Percentiles rank a stretch among this genome's conserved stretches.
These are phyloP conservation scores for Picea glauca DNA, from an alignment of 75 land plant genomes.

Conservation along the genomic window DNA sequence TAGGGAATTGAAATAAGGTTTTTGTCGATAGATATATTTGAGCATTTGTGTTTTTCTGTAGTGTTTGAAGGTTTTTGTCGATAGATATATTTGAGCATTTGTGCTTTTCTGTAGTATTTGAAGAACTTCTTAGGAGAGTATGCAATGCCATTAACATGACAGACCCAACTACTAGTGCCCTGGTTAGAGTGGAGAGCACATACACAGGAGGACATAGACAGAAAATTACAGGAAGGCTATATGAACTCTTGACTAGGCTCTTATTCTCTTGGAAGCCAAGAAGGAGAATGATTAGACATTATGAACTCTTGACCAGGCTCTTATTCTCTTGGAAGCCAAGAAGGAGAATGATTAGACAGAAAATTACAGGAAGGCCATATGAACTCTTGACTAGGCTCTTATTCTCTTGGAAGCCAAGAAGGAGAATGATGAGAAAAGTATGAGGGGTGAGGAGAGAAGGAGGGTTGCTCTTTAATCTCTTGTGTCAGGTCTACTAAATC, in stretches of 20 bases:
- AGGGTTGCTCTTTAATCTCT: neutral
- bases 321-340: slow-evolving; percentile 63
- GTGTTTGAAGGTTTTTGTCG: neutral
- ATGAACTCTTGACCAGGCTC: slow-evolving; percentile 61
- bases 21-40: neutral
- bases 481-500: too few relatives aligned
- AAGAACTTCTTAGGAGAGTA: neutral
- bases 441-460: slow-evolving; percentile 28
- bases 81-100: neutral
- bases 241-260: slow-evolving; percentile 61
- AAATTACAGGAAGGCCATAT: slow-evolving; percentile 71
- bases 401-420: slow-evolving; percentile 63
- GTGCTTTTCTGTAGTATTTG: neutral
- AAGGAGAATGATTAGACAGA: slow-evolving; percentile 59
- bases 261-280: slow-evolving; percentile 63
- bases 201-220: slow-evolving; percentile 7
- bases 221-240: slow-evolving; percentile 68
- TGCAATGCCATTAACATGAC: slow-evolving; percentile 7
- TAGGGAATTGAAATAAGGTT: neutral
- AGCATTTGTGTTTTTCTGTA: neutral
- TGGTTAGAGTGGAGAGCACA: slow-evolving; percentile 2
- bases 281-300: slow-evolving; percentile 64
- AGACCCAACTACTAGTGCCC: neutral
- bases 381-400: slow-evolving; percentile 62
- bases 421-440: slow-evolving; percentile 63